Evolutionary conservation across 179 eudicot genomes (phyloP).

Genomic region (Amaranthus tricolor): DNA sequence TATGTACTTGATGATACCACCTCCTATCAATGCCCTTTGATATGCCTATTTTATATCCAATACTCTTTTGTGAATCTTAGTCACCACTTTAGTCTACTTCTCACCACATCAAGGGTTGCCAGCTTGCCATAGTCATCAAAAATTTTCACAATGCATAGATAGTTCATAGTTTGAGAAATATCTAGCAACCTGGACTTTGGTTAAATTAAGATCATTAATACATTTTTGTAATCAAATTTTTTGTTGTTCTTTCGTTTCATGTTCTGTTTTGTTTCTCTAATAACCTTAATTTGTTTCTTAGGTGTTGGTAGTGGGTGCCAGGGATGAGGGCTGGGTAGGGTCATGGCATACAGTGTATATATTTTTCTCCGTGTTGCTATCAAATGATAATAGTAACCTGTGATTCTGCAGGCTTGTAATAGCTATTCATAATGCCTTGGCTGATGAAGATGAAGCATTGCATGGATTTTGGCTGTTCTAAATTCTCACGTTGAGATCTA

Average conservation of each 20-base stretch:
- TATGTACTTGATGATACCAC: background rate
- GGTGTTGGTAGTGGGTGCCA: background rate
- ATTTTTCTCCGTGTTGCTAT: constrained; percentile 2
- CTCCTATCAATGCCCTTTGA: background rate
- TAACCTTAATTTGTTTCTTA: background rate
- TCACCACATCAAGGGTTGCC: background rate
- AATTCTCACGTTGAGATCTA: constrained; percentile 8
- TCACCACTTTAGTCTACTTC: no score
- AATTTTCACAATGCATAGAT: no score
- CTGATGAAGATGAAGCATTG: constrained; percentile 55
- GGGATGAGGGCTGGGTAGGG: background rate
- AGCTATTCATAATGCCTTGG: constrained; percentile 46
- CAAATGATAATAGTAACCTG: constrained; percentile 12
- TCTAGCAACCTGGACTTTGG: background rate
- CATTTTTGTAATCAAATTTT: background rate
- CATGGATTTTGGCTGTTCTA: constrained; percentile 45
- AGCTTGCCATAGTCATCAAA: no score
- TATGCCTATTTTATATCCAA: background rate
- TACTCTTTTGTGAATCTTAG: background rate
- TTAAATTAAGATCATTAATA: background rate
- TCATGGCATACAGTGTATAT: background rate
- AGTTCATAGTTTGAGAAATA: no score
- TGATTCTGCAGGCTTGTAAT: constrained; percentile 59
- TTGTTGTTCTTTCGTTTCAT: background rate
- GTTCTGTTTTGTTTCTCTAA: background rate